Evolutionary conservation across 2,329 filamentous ascomycete genomes (phyloP).

Genomic region (Colletotrichum theobromicola): DNA sequence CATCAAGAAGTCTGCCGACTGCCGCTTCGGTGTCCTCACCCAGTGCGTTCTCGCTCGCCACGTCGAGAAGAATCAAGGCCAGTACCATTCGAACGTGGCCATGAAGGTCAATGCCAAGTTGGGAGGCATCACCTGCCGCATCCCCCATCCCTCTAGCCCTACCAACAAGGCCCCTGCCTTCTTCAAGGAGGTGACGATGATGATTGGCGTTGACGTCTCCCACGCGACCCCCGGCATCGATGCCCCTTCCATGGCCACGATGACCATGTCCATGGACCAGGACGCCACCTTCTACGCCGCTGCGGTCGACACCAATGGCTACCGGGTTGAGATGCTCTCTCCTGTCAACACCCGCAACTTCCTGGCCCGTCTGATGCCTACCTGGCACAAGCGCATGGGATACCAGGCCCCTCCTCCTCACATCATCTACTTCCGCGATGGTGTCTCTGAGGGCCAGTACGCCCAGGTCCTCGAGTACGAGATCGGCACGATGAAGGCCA

Average conservation of each 20-base stretch:
- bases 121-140: constrained; percentile 75
- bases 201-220: constrained; percentile 91
- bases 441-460: constrained; percentile 89
- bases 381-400: constrained; percentile 68
- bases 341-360: constrained; percentile 69
- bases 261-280: constrained; percentile 81
- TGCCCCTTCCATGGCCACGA: constrained; percentile 80
- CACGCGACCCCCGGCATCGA: constrained; percentile 75
- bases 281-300: constrained; percentile 79
- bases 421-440: constrained; percentile 92
- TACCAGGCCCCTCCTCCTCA: constrained; percentile 59
- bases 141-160: constrained; percentile 28
- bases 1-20: constrained; percentile 89
- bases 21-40: constrained; percentile 80
- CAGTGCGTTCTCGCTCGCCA: constrained; percentile 80
- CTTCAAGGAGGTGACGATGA: constrained; percentile 43
- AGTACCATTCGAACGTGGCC: constrained; percentile 91
- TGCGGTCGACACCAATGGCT: constrained; percentile 81
- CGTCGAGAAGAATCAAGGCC: constrained; percentile 71
- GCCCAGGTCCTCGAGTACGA: constrained; percentile 80
- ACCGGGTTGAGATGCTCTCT: constrained; percentile 79
- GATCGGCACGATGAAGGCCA: constrained; percentile 70
- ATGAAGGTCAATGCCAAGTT: constrained; percentile 99
- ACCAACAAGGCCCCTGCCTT: constrained; percentile 32
- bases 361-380: constrained; percentile 65